Conservation (phyloP, 139 green algal genomes). For the Closterium sp. region DNA sequence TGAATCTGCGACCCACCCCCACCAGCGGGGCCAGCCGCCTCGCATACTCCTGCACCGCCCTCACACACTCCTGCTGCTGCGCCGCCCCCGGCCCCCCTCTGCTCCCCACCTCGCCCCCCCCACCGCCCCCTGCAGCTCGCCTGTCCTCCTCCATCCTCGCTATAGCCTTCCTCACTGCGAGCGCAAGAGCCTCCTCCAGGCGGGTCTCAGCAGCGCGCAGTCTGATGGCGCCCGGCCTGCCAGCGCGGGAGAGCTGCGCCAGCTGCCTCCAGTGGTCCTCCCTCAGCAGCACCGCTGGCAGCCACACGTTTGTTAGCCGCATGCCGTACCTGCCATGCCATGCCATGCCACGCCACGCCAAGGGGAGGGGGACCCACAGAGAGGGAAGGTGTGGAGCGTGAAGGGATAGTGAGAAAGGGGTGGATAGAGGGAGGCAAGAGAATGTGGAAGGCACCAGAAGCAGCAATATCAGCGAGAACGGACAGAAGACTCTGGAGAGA, state of each 20-base stretch:
- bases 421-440: no score
- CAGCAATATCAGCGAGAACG: no score
- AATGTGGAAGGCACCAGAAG: no score
- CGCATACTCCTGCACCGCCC: not conserved
- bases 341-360: no score
- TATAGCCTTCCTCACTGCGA: not conserved
- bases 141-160: not conserved
- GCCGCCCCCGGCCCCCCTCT: no score
- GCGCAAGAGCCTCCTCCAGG: not conserved
- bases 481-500: no score
- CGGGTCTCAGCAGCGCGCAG: not conserved
- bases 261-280: not conserved
- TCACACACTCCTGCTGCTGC: not conserved
- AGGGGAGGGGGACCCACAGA: no score
- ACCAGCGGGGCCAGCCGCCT: not conserved
- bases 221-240: not conserved
- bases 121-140: no score
- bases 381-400: no score
- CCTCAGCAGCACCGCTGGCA: not conserved
- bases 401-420: no score
- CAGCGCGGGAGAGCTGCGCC: not conserved
- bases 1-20: not conserved
- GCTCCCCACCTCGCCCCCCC: no score
- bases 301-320: not conserved
- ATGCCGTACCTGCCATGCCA: not conserved